Evolutionary conservation across 2,329 filamentous ascomycete species (phyloP).

Genomic region (Pseudogymnoascus sp.): DNA sequence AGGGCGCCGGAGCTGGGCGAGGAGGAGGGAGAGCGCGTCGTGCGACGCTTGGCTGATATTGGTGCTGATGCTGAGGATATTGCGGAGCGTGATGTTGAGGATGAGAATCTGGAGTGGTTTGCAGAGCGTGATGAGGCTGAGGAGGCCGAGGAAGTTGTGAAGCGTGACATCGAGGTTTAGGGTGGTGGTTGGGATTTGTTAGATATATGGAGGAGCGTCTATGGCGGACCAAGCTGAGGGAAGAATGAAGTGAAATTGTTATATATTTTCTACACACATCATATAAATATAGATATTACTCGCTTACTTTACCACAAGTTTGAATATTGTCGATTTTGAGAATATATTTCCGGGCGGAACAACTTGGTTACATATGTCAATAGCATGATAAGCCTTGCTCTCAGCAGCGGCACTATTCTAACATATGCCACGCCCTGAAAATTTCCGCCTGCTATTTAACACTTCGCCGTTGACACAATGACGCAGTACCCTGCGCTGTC

Average conservation of each 20-base stretch:
- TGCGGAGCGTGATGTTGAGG: not conserved
- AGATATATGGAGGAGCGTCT: not conserved
- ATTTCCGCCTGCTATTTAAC: no score
- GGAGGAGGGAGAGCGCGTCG: not conserved
- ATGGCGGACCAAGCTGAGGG: not conserved
- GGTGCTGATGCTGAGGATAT: not conserved
- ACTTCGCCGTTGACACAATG: no score
- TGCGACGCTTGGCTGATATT: not conserved
- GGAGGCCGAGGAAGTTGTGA: not conserved
- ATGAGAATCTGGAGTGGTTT: not conserved
- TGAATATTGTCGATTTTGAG: no score
- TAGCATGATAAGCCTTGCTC: no score
- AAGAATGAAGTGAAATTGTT: not conserved
- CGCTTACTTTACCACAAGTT: no score
- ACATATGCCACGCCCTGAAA: no score
- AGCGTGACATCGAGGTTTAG: not conserved
- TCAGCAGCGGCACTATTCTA: no score
- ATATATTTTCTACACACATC: not conserved
- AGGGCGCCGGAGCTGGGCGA: not conserved
- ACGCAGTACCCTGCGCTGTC: no score
- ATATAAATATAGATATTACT: not conserved
- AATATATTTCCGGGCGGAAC: no score
- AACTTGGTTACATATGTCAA: no score
- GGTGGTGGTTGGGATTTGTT: not conserved
- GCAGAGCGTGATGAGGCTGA: not conserved